A percentile compares a stretch with the other conserved stretches of the same genome.
phyloP scores from a whole-genome alignment of 1,284 basidiomycete species.

The Papiliotrema flavescens region DNA sequence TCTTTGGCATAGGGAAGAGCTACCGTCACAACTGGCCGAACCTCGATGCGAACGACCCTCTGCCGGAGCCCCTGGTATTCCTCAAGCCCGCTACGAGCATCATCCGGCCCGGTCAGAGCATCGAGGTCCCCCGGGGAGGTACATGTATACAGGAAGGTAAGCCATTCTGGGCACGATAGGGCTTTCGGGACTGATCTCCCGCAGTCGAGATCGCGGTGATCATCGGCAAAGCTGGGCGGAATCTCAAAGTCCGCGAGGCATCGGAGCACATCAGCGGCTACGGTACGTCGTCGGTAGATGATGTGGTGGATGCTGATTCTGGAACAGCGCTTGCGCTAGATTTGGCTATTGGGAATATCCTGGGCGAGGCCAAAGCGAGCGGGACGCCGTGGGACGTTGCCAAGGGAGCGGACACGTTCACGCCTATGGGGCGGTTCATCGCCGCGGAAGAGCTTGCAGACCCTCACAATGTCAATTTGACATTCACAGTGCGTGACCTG shows the following conservation, averaged over 20 bases:
- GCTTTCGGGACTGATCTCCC: background rate
- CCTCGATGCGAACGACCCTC: background rate
- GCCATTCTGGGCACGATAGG: background rate
- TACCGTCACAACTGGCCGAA: constrained; percentile 1
- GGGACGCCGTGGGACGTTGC: constrained; percentile 1
- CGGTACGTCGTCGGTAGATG: background rate
- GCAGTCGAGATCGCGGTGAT: constrained; percentile 2
- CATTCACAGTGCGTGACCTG: background rate
- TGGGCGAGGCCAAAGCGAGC: background rate
- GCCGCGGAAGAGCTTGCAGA: background rate
- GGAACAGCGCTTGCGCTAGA: background rate
- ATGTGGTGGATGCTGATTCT: background rate
- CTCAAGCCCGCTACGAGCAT: background rate
- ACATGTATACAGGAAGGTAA: background rate
- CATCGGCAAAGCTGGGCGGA: background rate
- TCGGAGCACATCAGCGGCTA: background rate
- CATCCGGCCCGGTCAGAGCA: background rate
- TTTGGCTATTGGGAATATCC: background rate
- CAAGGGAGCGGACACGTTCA: constrained; percentile 1
- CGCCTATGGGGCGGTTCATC: background rate
- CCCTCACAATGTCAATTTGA: background rate
- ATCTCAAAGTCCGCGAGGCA: background rate
- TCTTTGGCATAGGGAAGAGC: constrained; percentile 2
- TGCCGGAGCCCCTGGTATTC: constrained; percentile 2
- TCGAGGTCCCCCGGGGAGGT: background rate